Evolutionary conservation across 78 protist genomes (phyloP).

Genomic region (Anaeramoeba ignava): DNA sequence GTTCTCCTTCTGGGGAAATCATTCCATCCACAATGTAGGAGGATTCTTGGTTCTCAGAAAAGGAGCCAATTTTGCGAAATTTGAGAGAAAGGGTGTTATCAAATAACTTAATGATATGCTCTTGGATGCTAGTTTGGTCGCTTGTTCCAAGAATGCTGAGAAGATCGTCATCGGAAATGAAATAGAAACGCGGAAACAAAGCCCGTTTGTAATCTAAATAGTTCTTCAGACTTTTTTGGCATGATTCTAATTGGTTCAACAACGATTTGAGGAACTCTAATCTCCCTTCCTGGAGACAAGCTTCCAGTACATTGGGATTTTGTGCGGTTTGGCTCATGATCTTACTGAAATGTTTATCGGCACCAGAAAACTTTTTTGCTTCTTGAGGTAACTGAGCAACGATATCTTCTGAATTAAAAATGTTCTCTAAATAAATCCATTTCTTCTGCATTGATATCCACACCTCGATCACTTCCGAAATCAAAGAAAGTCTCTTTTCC

Average conservation of each 20-base stretch:
- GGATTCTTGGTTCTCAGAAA: slow-evolving; percentile 31
- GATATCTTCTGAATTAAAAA: slow-evolving; percentile 79
- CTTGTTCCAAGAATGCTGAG: slow-evolving; percentile 62
- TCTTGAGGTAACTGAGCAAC: slow-evolving; percentile 77
- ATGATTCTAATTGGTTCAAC: slow-evolving; percentile 32
- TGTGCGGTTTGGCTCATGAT: slow-evolving; percentile 49
- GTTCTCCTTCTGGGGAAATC: slow-evolving; percentile 60
- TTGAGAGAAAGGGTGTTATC: slow-evolving; percentile 43
- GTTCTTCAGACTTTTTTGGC: slow-evolving; percentile 62
- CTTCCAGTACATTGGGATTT: slow-evolving; percentile 35
- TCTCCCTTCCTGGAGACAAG: slow-evolving; percentile 47
- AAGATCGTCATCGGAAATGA: slow-evolving; percentile 87
- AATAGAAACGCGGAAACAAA: slow-evolving; percentile 82
- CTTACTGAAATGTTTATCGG: slow-evolving; percentile 48
- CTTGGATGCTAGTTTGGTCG: slow-evolving; percentile 56
- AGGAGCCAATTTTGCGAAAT: slow-evolving; percentile 47
- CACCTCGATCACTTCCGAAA: slow-evolving; percentile 45
- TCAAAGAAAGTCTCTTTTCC: slow-evolving; percentile 53
- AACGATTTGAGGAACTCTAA: slow-evolving; percentile 38
- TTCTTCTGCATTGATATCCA: slow-evolving; percentile 73
- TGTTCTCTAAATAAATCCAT: slow-evolving; percentile 84
- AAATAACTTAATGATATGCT: slow-evolving; percentile 73
- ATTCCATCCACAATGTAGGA: slow-evolving; percentile 31
- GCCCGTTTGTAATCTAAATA: slow-evolving; percentile 76
- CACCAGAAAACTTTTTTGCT: slow-evolving; percentile 56